Evolutionary conservation across 345 rosid genomes (phyloP), one percentile per base, ranked within the genome.

Genomic region (Lumnitzera littorea): DNA sequence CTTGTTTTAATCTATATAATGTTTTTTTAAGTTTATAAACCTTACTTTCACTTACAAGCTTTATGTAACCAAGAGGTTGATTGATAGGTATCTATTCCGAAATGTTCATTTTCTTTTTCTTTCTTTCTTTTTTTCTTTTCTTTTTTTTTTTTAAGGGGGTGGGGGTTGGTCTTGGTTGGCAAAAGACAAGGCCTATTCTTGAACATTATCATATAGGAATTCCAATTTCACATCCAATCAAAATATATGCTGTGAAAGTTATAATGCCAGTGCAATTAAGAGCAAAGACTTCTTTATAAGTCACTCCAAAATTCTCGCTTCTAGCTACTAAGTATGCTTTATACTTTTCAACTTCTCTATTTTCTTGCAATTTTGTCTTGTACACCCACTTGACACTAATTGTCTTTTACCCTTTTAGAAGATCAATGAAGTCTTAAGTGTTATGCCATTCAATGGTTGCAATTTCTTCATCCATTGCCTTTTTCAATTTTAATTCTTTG

Each of bases 241-340:
- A 27, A 24, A 41, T 12, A 67, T 54, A 6, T 10, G 25, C 66
- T 29, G 54, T 9, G 24, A 4, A 48, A 53, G 31, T 54, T 54
- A 25, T 2, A 41, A 10, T 7, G 48, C 55, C 12, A 48, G 12
- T 3, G 41, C 43, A 53, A 67, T 53, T 9, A 67, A 24, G 66
- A n/a, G 56, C 16, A 48, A 67, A 60, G 3, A 68, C 52, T 36
- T 68, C 46, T 12, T 61, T 20, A 14, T 61, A 62, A 17, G 49
- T 16, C 2, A 50, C 43, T 20, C n/a, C 0, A 41, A 23, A 27
- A 41, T 7, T 56, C 24, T 56, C 46, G 61, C 27, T 47, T 48
- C 15, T 29, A 0, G 3, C 64, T 0, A 67, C 53, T 2, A 59
- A 16, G 16, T 53, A 9, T 4, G 24, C 58, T 12, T 63, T 59